Evolutionary conservation across 2,329 filamentous ascomycete species (phyloP).

Genomic region (Sarocladium oryzae): DNA sequence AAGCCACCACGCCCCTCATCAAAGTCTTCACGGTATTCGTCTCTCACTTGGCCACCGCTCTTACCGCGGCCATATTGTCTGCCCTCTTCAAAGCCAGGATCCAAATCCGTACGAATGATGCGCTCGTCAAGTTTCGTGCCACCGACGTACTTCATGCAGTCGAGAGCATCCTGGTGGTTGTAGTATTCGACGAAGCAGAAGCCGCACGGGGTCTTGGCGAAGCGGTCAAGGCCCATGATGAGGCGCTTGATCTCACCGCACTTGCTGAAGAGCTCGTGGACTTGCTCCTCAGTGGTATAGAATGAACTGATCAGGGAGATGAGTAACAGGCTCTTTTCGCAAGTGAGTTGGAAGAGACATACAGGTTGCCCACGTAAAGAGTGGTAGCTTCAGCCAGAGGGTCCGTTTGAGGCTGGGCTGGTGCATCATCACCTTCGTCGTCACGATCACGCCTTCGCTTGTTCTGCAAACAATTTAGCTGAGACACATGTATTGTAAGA

Average conservation of each 20-base stretch:
- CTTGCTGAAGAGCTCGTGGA: slow-evolving; percentile 93
- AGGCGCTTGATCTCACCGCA: slow-evolving; percentile 97
- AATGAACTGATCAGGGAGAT: slow-evolving; percentile 58
- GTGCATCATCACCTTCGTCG: slow-evolving; percentile 36
- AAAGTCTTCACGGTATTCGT: slow-evolving; percentile 96
- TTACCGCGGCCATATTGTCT: slow-evolving; percentile 94
- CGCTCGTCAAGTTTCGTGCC: slow-evolving; percentile 97
- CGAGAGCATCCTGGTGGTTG: slow-evolving; percentile 91
- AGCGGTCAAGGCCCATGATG: slow-evolving; percentile 94
- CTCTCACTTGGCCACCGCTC: slow-evolving; percentile 91
- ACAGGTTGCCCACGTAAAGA: slow-evolving; percentile 96
- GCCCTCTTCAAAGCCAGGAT: slow-evolving; percentile 93
- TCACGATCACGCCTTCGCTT: slow-evolving; percentile 64
- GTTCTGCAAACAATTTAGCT: slow-evolving; percentile 42
- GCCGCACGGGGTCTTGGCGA: slow-evolving; percentile 94
- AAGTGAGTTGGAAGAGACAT: slow-evolving; percentile 17
- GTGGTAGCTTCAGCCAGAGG: slow-evolving; percentile 84
- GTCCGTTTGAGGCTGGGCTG: slow-evolving; percentile 50
- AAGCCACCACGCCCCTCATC: slow-evolving; percentile 90
- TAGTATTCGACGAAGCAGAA: slow-evolving; percentile 99
- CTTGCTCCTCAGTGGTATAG: slow-evolving; percentile 98
- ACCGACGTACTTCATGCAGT: slow-evolving; percentile 98
- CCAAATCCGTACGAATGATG: slow-evolving; percentile 89
- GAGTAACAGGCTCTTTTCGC: neutral
- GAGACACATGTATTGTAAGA: neutral